Evolutionary conservation across 164 flowering plant genomes (phyloP), one percentile per base, ranked within the genome.

Genomic region (Houttuynia cordata): DNA sequence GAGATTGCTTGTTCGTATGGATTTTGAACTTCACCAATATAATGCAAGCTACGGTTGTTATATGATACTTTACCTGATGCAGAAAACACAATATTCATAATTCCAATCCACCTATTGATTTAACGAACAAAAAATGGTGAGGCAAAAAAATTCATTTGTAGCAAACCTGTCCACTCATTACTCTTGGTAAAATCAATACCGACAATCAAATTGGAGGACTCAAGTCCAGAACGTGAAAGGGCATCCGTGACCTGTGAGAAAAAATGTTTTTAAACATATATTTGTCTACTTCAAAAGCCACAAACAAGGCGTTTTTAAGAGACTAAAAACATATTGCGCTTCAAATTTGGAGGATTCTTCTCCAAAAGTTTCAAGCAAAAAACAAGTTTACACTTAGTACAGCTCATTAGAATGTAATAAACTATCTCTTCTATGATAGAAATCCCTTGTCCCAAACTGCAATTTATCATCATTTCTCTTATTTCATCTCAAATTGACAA

Each of bases 161-260:
- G 23, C 71, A 53, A 64, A 84, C 89, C 89, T 75, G 86, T 79
- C 89, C 89, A 84, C 65, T 81, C 86, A 57, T 84, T 84, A 71
- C 89, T 84, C 60, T 81, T 81, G 1, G 86, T 84, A 67, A 84
- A 84, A 74, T 84, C 89, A 47, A 84, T 74, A 24, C 89, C 89
- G 40, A 84, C 12, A 58, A 84, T 81, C 34, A 84, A 77, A 76
- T 84, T 80, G 15, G 86, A 80, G 51, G 86, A 84, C 60, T 84
- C 86, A 13, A 84, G 74, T 51, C 89, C 89, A 24, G 83, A 62
- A 53, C 77, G 67, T 62, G 76, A 74, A 59, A 84, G 67, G 24
- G 89, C 84, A 10, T 37, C 53, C 23, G 76, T 75, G 22, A 84
- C 89, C 89, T 84, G 79, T 54, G 0, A 3, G 14, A 51, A 10